phyloP scores from a whole-genome alignment of 176 grass and related monocot species.

The Pontederia paniculata region DNA sequence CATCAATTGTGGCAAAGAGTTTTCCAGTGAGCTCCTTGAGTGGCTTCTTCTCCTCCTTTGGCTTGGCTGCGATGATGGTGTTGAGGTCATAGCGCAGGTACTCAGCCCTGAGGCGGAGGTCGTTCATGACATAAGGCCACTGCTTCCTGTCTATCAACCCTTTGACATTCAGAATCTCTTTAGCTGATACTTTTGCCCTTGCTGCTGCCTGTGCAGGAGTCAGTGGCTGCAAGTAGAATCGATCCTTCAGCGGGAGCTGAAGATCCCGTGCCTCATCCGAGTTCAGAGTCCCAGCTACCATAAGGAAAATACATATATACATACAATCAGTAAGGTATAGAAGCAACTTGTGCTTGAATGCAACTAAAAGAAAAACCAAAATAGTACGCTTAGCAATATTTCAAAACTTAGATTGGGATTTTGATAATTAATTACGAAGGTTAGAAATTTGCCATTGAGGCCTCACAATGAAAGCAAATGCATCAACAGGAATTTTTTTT shows the following conservation, averaged over 20 bases:
- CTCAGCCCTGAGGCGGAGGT: slow-evolving; percentile 63
- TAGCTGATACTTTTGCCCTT: slow-evolving; percentile 67
- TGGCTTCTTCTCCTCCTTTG: slow-evolving; percentile 85
- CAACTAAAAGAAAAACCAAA: no score
- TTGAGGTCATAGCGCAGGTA: slow-evolving; percentile 95
- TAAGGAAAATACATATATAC: background rate
- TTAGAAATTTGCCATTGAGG: no score
- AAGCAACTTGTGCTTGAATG: background rate
- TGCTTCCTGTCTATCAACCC: slow-evolving; percentile 78
- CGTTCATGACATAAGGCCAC: slow-evolving; percentile 79
- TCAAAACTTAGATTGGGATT: no score
- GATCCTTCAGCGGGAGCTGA: slow-evolving; percentile 29
- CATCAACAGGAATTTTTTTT: no score
- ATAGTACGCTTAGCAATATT: no score
- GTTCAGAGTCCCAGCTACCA: slow-evolving; percentile 58
- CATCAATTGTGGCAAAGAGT: slow-evolving; percentile 69
- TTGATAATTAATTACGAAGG: no score
- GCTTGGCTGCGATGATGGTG: slow-evolving; percentile 61
- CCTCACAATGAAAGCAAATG: no score
- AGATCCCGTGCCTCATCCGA: slow-evolving; percentile 56
- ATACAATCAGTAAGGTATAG: background rate
- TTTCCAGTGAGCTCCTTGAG: slow-evolving; percentile 58
- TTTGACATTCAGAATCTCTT: slow-evolving; percentile 82
- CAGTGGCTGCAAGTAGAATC: slow-evolving; percentile 53
- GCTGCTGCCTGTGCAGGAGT: slow-evolving; percentile 39